Conservation (phyloP, 2,329 filamentous ascomycete species). For the Coccinonectria pachysandricola region DNA sequence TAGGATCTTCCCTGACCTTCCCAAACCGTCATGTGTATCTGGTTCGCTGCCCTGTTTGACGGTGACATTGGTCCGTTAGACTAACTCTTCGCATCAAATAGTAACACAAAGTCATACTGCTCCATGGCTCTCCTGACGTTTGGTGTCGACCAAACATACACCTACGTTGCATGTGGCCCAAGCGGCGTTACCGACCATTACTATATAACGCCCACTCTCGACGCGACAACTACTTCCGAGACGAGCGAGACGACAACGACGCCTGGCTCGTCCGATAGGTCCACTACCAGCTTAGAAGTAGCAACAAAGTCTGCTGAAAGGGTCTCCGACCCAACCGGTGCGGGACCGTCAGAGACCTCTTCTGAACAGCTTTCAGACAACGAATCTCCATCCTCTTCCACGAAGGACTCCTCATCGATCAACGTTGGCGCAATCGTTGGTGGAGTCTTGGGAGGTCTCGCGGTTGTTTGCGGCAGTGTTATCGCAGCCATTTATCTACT, state of each 20-base stretch:
- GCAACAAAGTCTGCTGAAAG: conserved; percentile 2
- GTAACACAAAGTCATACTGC: too few relatives aligned
- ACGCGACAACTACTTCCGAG: conserved; percentile 1
- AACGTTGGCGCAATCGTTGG: conserved; percentile 24
- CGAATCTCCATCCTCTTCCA: too few relatives aligned
- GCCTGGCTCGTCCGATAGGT: conserved; percentile 1
- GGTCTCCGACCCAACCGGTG: conserved; percentile 1
- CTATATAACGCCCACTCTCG: conserved; percentile 8
- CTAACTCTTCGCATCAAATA: too few relatives aligned
- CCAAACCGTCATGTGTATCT: too few relatives aligned
- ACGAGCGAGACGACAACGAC: conserved; percentile 1
- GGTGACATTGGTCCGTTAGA: too few relatives aligned
- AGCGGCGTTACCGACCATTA: conserved; percentile 16
- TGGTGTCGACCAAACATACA: conserved; percentile 22
- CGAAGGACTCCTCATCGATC: conserved; percentile 4
- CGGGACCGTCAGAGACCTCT: neutral
- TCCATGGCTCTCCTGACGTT: conserved; percentile 24
- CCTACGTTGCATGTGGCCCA: conserved; percentile 25
- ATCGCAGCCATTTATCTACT: too few relatives aligned
- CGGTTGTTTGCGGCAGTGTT: conserved; percentile 21
- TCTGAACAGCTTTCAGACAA: too few relatives aligned
- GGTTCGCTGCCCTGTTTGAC: too few relatives aligned
- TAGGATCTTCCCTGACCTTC: too few relatives aligned
- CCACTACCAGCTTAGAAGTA: conserved; percentile 1
- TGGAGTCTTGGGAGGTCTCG: conserved; percentile 24